Evolutionary conservation across 208 protist genomes (phyloP).

Genomic region (Acanthamoeba healyi): DNA sequence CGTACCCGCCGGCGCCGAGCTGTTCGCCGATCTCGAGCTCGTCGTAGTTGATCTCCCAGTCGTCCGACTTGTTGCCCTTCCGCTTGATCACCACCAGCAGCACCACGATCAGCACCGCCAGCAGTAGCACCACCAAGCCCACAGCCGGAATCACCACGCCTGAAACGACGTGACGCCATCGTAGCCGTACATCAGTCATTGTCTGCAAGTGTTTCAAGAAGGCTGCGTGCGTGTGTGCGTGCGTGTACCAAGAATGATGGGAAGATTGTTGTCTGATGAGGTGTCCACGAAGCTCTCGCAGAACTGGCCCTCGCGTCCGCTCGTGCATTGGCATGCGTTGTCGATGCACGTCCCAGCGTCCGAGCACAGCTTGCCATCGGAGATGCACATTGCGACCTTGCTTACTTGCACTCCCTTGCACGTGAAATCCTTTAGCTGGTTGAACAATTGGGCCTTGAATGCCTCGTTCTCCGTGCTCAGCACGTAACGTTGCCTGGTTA

Average conservation of each 20-base stretch:
- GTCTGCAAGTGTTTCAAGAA: background rate
- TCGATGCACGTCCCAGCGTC: background rate
- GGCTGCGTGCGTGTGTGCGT: background rate
- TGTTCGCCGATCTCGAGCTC: constrained; percentile 53
- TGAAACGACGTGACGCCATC: background rate
- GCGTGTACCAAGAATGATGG: background rate
- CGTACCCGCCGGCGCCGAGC: constrained; percentile 19
- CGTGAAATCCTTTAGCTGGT: background rate
- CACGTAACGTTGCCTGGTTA: background rate
- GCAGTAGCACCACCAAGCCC: background rate
- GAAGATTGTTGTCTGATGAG: background rate
- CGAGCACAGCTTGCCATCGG: background rate
- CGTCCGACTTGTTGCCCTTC: background rate
- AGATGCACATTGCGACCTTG: background rate
- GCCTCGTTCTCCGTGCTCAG: background rate
- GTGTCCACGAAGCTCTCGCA: background rate
- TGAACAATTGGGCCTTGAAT: background rate
- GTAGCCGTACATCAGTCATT: background rate
- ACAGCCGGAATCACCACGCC: background rate
- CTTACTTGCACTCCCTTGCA: background rate
- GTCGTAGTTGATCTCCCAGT: constrained; percentile 35
- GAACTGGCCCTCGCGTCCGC: background rate
- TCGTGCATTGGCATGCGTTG: background rate
- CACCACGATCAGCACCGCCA: background rate
- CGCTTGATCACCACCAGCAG: background rate